Base-by-base conservation (phyloP, 176 grass and related monocot species). In the Chloris gayana region DNA sequence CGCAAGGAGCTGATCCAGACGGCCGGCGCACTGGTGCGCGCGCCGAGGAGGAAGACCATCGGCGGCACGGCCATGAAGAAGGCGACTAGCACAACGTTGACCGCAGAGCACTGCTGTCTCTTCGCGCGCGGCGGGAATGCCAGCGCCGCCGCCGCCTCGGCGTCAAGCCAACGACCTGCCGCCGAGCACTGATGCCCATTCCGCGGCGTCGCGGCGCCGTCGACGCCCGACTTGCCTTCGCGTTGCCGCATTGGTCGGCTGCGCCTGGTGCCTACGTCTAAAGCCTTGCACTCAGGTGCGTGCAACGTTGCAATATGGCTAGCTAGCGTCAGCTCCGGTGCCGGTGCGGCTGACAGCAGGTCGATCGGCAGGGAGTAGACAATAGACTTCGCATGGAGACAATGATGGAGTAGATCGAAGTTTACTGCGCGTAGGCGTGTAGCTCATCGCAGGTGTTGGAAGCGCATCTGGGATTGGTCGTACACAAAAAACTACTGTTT, bases 31-130 rank as follows among this genome's bases (percentile, higher is more conserved):
- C n/a, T 26, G 56, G 56, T 26, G 14, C 66, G 66, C 30, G 6
- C 29, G 66, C 56, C 54, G 72, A 87, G 45, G 64, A 87, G 44
- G 72, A 82, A 19, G 9, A 82, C 44, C 64, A 87, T 64, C 2
- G 79, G 45, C 56, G 65, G 65, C 79, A 87, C 79, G 79, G 72
- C 50, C 25, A 87, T 51, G 42, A 82, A 0, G 73, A 87, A 56
- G 14, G 65, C 72, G 2, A 63, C 64, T 12, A 87, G 72, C 78
- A 54, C 56, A 54, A 47, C 42, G 32, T 76, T 82, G 42, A 33
- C 11, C 0, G 32, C 19, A 24, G 39, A 76, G 26, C 79, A 32
- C 7, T 1, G 31, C 13, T 17, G 24, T 44, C 53, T 76, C 56
- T 50, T 87, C 41, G 33, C 14, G 19, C 45, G 45, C 5, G 34